These are phyloP conservation scores for Starmerella apicola DNA, from an alignment of 805 yeast genomes.

Conservation along the genomic window DNA sequence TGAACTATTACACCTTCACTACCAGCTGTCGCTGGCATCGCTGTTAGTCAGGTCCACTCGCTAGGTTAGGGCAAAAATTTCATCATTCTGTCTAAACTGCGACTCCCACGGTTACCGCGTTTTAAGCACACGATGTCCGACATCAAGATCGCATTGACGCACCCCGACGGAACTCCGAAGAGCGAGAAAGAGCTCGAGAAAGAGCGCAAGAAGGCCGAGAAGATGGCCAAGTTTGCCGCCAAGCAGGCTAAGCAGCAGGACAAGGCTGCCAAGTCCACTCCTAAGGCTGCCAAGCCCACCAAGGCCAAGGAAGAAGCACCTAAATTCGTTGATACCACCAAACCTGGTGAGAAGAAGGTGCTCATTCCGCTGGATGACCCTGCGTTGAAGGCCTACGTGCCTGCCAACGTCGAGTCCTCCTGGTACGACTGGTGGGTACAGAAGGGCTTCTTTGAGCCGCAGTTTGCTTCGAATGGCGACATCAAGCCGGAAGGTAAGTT, in stretches of 20 bases:
- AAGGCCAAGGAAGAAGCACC: conserved; percentile 66
- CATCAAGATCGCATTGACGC: background rate
- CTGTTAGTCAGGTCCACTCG: too few relatives aligned
- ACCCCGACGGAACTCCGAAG: conserved; percentile 33
- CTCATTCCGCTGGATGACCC: conserved; percentile 83
- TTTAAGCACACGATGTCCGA: conserved; percentile 3
- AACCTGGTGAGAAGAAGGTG: conserved; percentile 81
- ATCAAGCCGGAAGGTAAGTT: conserved; percentile 72
- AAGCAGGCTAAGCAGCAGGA: conserved; percentile 51
- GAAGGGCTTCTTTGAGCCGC: conserved; percentile 80
- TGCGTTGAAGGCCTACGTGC: conserved; percentile 85
- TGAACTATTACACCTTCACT: too few relatives aligned
- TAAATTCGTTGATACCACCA: conserved; percentile 74
- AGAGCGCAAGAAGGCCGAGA: conserved; percentile 79
- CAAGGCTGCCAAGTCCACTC: conserved; percentile 27
- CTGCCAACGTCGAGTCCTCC: conserved; percentile 83
- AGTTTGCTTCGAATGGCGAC: conserved; percentile 60
- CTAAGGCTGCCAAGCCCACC: conserved; percentile 39
- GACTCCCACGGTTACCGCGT: background rate
- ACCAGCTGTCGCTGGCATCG: too few relatives aligned
- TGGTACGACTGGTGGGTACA: conserved; percentile 98
- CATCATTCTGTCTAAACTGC: too few relatives aligned
- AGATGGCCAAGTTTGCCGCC: conserved; percentile 76
- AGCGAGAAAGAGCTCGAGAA: conserved; percentile 74
- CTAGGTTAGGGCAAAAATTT: background rate